phyloP scores from a whole-genome alignment of 495 filamentous ascomycete genomes.

The Coniosporium apollinis region DNA sequence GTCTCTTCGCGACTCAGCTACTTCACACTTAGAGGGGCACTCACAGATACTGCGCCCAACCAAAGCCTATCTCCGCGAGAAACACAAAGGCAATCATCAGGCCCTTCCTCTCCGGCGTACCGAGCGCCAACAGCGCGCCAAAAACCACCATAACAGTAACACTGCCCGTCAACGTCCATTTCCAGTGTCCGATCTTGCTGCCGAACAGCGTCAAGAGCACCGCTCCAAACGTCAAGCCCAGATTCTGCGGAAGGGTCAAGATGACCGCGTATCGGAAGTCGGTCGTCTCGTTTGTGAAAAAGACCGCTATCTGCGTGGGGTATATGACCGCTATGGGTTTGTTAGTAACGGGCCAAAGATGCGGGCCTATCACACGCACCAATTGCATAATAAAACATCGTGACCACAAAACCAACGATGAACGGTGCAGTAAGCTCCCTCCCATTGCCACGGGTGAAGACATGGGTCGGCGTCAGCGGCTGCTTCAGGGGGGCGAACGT shows the following conservation, averaged over 20 bases:
- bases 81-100: constrained; percentile 25
- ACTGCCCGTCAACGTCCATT: constrained; percentile 15
- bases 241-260: constrained; percentile 17
- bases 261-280: constrained; percentile 14
- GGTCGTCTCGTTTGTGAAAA: constrained; percentile 14
- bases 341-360: too few species aligned
- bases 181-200: constrained; percentile 18
- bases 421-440: constrained; percentile 6
- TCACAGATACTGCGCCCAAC: constrained; percentile 20
- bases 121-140: constrained; percentile 18
- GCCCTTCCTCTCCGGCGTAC: constrained; percentile 14
- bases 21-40: too few species aligned
- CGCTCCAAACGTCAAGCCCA: constrained; percentile 18
- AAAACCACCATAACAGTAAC: constrained; percentile 21
- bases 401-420: not conserved
- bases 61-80: constrained; percentile 16
- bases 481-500: constrained; percentile 5
- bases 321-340: too few species aligned
- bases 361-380: too few species aligned
- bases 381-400: not conserved
- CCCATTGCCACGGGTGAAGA: constrained; percentile 5
- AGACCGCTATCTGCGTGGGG: constrained; percentile 14
- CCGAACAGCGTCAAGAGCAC: constrained; percentile 19
- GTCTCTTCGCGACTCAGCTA: too few species aligned
- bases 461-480: constrained; percentile 11